Evolutionary conservation across 129 eudicot species (phyloP).

Genomic region (Glebionis coronaria): DNA sequence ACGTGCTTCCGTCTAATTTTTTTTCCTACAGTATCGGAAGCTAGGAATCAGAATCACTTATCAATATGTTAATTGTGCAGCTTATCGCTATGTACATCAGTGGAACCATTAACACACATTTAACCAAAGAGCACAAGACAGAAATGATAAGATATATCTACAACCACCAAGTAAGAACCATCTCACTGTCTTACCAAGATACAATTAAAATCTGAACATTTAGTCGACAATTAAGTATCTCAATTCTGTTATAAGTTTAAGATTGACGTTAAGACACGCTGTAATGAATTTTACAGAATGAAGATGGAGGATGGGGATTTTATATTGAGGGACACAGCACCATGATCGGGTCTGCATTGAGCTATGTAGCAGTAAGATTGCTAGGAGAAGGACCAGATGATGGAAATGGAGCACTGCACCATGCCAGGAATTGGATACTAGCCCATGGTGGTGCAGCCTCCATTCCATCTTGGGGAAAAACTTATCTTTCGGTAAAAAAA

Average conservation of each 20-base stretch:
- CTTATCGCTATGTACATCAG: slow-evolving; percentile 64
- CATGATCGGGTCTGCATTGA: slow-evolving; percentile 77
- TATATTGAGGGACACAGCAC: slow-evolving; percentile 75
- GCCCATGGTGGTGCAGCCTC: slow-evolving; percentile 73
- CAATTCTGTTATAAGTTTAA: neutral
- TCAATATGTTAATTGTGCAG: slow-evolving; percentile 33
- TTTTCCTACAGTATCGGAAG: too few species aligned
- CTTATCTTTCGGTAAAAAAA: slow-evolving; percentile 59
- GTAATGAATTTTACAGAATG: slow-evolving; percentile 40
- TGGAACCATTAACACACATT: slow-evolving; percentile 54
- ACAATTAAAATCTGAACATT: neutral
- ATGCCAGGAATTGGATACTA: slow-evolving; percentile 66
- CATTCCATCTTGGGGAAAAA: slow-evolving; percentile 83
- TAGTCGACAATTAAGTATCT: neutral
- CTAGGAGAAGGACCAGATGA: slow-evolving; percentile 65
- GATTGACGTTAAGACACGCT: neutral
- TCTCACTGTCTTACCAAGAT: neutral
- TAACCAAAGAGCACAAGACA: slow-evolving; percentile 51
- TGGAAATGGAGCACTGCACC: slow-evolving; percentile 50
- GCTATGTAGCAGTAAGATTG: slow-evolving; percentile 55
- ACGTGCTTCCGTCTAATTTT: too few species aligned
- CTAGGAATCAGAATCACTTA: neutral
- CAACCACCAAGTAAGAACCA: slow-evolving; percentile 62
- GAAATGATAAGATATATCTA: slow-evolving; percentile 74
- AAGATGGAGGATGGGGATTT: slow-evolving; percentile 92